Percentiles rank a stretch among this genome's conserved stretches.
Evolutionary conservation across 495 filamentous ascomycete species (phyloP).

Genomic region (Xylaria bambusicola): DNA sequence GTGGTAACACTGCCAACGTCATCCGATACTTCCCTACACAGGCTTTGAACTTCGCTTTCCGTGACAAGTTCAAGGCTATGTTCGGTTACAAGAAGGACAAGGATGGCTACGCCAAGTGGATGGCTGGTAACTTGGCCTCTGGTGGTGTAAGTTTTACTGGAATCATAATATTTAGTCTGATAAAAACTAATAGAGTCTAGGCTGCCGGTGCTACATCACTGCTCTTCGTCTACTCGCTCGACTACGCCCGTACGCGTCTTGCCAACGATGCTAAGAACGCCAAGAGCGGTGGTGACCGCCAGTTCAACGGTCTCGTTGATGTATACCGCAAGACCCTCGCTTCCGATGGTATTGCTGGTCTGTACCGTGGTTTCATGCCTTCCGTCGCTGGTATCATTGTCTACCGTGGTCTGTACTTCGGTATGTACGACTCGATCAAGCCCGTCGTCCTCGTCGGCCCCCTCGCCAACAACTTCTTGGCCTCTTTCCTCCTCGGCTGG

Average conservation of each 20-base stretch:
- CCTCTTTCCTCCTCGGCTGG: slow-evolving; percentile 98
- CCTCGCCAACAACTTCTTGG: slow-evolving; percentile 97
- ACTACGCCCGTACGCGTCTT: slow-evolving; percentile 99
- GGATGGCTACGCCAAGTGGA: slow-evolving; percentile 98
- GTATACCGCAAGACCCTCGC: slow-evolving; percentile 99
- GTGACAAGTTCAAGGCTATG: slow-evolving; percentile 99
- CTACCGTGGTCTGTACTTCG: slow-evolving; percentile 99
- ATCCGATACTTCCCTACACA: slow-evolving; percentile 99
- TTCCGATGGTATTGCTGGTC: slow-evolving; percentile 95
- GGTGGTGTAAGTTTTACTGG: slow-evolving; percentile 86
- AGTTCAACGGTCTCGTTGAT: slow-evolving; percentile 99
- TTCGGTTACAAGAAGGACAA: slow-evolving; percentile 99
- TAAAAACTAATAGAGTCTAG: slow-evolving; percentile 48
- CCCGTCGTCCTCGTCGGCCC: slow-evolving; percentile 88
- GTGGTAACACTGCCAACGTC: slow-evolving; percentile 99
- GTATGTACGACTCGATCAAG: slow-evolving; percentile 99
- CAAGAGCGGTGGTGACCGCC: slow-evolving; percentile 94
- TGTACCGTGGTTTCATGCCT: slow-evolving; percentile 99
- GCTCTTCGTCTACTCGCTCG: slow-evolving; percentile 99
- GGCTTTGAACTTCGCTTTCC: slow-evolving; percentile 99
- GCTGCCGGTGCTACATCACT: slow-evolving; percentile 99
- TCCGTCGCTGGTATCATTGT: slow-evolving; percentile 98
- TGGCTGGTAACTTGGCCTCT: slow-evolving; percentile 99
- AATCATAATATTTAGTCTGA: background rate
- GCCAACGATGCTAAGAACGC: slow-evolving; percentile 99